A percentile compares a stretch with the other conserved stretches of the same genome.
phyloP scores from a whole-genome alignment of 495 filamentous ascomycete genomes.

The Hyaloscypha hepaticicola region DNA sequence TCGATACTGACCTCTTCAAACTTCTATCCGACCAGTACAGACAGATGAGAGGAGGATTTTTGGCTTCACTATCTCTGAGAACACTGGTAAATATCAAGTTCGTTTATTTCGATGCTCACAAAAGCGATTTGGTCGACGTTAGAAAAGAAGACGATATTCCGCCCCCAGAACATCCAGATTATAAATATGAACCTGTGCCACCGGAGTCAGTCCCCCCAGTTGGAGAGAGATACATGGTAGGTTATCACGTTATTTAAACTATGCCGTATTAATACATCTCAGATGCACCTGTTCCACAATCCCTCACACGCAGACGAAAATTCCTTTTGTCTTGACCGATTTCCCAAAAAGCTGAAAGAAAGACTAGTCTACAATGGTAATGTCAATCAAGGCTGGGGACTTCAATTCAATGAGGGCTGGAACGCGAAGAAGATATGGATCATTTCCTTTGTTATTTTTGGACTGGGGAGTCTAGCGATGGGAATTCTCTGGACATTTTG shows the following conservation, averaged over 20 bases:
- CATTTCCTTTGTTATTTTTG: background rate
- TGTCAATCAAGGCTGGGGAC: background rate
- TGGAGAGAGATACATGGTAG: background rate
- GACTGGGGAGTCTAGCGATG: background rate
- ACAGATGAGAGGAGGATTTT: background rate
- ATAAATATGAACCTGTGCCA: background rate
- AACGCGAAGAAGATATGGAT: background rate
- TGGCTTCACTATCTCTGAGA: background rate
- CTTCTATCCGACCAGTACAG: background rate
- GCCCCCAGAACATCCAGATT: background rate
- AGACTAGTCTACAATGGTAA: background rate
- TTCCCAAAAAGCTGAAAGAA: background rate
- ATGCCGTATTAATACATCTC: no score
- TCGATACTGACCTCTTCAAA: background rate
- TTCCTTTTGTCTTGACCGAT: background rate
- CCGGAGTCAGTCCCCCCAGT: background rate
- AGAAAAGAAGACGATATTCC: background rate
- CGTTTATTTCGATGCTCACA: background rate
- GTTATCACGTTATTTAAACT: no score
- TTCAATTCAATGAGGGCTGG: background rate
- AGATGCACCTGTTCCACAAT: background rate
- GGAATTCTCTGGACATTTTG: background rate
- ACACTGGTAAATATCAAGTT: background rate
- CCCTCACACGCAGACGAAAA: background rate
- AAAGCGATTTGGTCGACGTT: background rate